Base-by-base conservation (phyloP, 2,329 filamentous ascomycete species). In the Onygenales sp. region DNA sequence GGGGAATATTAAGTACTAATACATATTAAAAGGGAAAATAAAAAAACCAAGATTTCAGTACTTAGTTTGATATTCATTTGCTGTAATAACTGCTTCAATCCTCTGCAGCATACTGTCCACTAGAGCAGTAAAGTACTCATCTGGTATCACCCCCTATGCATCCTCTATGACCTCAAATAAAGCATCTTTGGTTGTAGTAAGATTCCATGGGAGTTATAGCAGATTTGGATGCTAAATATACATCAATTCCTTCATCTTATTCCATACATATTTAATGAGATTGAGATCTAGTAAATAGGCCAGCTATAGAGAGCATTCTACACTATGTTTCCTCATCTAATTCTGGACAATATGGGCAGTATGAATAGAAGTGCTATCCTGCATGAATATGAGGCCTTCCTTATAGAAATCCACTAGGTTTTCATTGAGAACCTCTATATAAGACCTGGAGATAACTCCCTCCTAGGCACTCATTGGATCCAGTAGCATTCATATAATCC, bases 211-310 rank as follows among this genome's bases (percentile, higher is more conserved):
- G 42, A 42, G 35, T 36, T 47, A 1, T 41, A 35, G 7, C 17
- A 53, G 39, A 0, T 53, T 43, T 42, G 46, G 5, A 35, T 54
- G 17, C 21, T 10, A 2, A 8, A 13, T 47, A 54, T 54, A 54
- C 2, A 50, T 17, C 5, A 17, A 21, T 32, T 43, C 4, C 38
- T 64, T 63, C 14, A 64, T 50, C 51, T 43, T 60, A 11, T 55
- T 53, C 61, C 51, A 64, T 13, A 43, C 48, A 52, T 57, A 56
- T 46, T 64, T 55, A 53, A 61, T 62, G 38, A 53, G 49, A 43
- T 59, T 61, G 1, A 64, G 52, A 52, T 64, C 58, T 45, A 58
- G 58, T 3, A 56, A 63, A 53, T 63, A 61, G 11, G 42, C n/a
- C 0, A 53, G 57, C 48, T 53, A 61, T 21, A 50, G 11, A 0